Evolutionary conservation across 352 stramenopile species (phyloP).

Genomic region (Globisporangium iwayamae): DNA sequence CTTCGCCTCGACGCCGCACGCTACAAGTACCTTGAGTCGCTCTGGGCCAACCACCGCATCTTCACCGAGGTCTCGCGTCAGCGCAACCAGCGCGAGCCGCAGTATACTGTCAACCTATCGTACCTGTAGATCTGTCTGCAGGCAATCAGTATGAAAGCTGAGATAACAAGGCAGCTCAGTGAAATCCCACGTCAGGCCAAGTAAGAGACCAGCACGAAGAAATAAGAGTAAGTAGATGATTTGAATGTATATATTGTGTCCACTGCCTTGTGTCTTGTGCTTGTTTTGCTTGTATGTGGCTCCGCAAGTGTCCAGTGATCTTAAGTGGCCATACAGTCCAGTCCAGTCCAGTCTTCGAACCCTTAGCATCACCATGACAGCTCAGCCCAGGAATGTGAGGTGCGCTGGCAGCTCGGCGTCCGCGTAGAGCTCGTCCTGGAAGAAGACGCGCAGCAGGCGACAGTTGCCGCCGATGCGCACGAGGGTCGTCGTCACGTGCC

Average conservation of each 20-base stretch:
- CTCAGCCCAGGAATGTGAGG: slow-evolving; percentile 61
- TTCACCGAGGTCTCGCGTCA: slow-evolving; percentile 84
- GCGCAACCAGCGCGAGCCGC: slow-evolving; percentile 82
- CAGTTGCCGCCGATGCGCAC: slow-evolving; percentile 63
- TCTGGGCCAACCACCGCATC: slow-evolving; percentile 84
- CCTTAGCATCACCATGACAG: neutral
- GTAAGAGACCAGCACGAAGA: neutral
- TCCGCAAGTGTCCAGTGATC: no score
- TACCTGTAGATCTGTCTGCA: slow-evolving; percentile 49
- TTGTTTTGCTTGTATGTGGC: neutral
- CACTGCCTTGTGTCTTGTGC: slow-evolving; percentile 1
- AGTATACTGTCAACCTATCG: slow-evolving; percentile 86
- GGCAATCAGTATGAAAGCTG: neutral
- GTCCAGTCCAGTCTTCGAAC: no score
- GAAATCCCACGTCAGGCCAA: neutral
- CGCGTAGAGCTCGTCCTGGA: slow-evolving; percentile 75
- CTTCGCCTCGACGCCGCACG: slow-evolving; percentile 72
- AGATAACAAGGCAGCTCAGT: neutral
- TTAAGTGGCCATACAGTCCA: no score
- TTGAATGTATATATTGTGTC: slow-evolving; percentile 9
- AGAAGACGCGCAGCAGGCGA: slow-evolving; percentile 70
- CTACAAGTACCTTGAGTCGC: slow-evolving; percentile 70
- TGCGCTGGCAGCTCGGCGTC: slow-evolving; percentile 62
- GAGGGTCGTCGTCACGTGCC: slow-evolving; percentile 69
- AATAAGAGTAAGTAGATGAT: slow-evolving; percentile 3